Conservation (phyloP, 345 rosid genomes). For the Eucalyptus brandiana region DNA sequence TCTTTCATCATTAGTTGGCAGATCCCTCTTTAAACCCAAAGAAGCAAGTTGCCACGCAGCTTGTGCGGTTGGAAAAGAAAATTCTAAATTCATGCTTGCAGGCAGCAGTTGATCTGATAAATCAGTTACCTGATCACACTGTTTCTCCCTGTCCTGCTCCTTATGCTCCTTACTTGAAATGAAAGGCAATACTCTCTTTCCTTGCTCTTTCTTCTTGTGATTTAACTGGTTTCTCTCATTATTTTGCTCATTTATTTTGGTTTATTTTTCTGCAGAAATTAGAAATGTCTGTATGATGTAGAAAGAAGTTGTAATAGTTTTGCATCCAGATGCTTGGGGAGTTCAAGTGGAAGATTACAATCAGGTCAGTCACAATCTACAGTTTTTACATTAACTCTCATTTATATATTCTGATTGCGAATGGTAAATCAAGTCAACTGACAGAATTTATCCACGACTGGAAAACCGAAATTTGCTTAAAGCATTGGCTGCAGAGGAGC, state of each 20-base stretch:
- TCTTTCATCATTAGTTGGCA: conserved; percentile 38
- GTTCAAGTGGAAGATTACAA: background rate
- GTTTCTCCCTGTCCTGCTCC: conserved; percentile 90
- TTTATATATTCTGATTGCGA: background rate
- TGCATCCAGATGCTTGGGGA: background rate
- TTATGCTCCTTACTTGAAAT: conserved; percentile 66
- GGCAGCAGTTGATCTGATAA: conserved; percentile 46
- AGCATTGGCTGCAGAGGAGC: background rate
- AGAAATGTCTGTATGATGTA: background rate
- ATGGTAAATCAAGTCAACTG: background rate
- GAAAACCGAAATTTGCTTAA: background rate
- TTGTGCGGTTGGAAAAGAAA: conserved; percentile 83
- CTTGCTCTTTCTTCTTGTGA: background rate
- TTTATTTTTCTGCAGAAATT: background rate
- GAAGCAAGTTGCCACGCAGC: conserved; percentile 88
- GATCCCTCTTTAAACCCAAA: conserved; percentile 62
- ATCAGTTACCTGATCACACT: conserved; percentile 61
- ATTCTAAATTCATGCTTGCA: conserved; percentile 69
- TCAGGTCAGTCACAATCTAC: background rate
- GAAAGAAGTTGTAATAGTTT: background rate
- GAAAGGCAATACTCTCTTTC: conserved; percentile 17
- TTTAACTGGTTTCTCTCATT: background rate
- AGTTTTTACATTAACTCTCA: background rate
- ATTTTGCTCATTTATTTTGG: background rate
- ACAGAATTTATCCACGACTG: background rate